Evolutionary conservation across 31 red algal species (phyloP).

Genomic region (Endocladia muricata): DNA sequence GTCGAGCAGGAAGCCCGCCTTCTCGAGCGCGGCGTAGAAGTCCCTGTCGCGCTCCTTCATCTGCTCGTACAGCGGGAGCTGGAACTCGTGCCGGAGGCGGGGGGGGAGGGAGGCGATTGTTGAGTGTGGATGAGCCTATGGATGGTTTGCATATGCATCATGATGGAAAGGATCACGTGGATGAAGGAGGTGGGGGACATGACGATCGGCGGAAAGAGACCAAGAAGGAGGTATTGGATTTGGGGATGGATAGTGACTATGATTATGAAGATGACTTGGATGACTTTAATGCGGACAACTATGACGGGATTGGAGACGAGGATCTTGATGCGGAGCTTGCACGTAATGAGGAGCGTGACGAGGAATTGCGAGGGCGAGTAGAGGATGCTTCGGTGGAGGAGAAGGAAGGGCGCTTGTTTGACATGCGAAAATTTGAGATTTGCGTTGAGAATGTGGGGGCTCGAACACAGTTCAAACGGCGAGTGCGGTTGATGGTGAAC

Average conservation of each 20-base stretch:
- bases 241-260: slow-evolving; percentile 24
- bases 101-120: too few relatives aligned
- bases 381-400: slow-evolving; percentile 35
- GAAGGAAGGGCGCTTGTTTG: slow-evolving; percentile 52
- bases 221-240: neutral
- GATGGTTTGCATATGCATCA: neutral
- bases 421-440: slow-evolving; percentile 39
- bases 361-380: neutral
- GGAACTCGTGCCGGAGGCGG: too few relatives aligned
- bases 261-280: slow-evolving; percentile 57
- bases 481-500: slow-evolving; percentile 57
- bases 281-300: slow-evolving; percentile 64
- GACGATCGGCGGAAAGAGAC: neutral
- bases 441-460: slow-evolving; percentile 40
- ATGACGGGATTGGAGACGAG: slow-evolving; percentile 67
- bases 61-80: too few relatives aligned
- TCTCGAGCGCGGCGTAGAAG: too few relatives aligned
- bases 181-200: neutral
- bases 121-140: neutral
- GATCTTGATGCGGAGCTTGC: slow-evolving; percentile 48
- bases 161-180: neutral
- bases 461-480: slow-evolving; percentile 30
- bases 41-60: too few relatives aligned
- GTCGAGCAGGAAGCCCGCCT: too few relatives aligned
- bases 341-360: slow-evolving; percentile 27